phyloP scores from a whole-genome alignment of 306 rosid species.

The Lithocarpus polystachyus region DNA sequence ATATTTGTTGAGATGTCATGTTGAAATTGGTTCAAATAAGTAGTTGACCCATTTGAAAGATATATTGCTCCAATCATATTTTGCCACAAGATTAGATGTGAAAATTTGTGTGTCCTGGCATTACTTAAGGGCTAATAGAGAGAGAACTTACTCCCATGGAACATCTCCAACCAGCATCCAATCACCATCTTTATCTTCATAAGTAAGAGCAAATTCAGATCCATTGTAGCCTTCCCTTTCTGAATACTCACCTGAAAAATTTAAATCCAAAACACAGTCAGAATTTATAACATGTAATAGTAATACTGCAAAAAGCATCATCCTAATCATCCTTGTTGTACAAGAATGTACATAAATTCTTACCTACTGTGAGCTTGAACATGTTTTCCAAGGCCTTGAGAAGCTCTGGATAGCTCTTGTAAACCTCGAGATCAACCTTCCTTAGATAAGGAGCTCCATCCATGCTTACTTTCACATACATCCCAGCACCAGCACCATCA shows the following conservation, averaged over 20 bases:
- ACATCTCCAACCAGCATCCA: conserved; percentile 98
- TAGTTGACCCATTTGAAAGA: no score
- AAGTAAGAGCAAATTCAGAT: conserved; percentile 68
- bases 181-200: conserved; percentile 88
- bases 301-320: no score
- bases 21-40: no score
- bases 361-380: conserved; percentile 74
- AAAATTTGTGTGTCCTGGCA: no score
- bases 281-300: neutral
- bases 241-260: conserved; percentile 53
- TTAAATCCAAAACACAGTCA: neutral
- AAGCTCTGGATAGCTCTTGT: conserved; percentile 60
- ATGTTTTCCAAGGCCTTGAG: conserved; percentile 64
- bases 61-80: no score
- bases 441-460: conserved; percentile 90
- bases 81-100: no score
- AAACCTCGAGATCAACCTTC: conserved; percentile 69
- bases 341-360: neutral
- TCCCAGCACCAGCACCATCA: conserved; percentile 49
- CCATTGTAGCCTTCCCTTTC: conserved; percentile 70
- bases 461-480: conserved; percentile 76
- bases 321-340: neutral
- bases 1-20: no score
- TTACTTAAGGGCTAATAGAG: neutral
- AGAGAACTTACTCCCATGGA: conserved; percentile 72